Evolutionary conservation across 345 rosid species (phyloP).

Genomic region (Eucalyptus pumila): DNA sequence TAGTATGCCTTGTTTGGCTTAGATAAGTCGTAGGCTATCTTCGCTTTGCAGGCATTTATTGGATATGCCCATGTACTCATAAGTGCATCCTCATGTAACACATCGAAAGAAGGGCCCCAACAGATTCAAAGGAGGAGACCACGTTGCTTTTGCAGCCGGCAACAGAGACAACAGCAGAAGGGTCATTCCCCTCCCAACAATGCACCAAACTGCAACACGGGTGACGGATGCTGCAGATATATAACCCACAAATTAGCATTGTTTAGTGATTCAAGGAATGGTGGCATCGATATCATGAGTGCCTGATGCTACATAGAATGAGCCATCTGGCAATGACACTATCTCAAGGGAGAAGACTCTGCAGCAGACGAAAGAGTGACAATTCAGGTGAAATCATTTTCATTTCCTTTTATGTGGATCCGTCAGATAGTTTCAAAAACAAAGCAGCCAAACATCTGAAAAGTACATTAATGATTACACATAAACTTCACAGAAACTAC

Average conservation of each 20-base stretch:
- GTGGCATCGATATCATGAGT: not conserved
- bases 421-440: not conserved
- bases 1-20: not conserved
- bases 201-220: not conserved
- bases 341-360: not conserved
- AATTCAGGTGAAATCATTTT: not conserved
- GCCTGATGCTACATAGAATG: not conserved
- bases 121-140: not conserved
- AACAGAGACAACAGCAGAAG: not conserved
- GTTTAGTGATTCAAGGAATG: not conserved
- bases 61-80: not conserved
- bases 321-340: not conserved
- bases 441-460: not conserved
- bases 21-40: not conserved
- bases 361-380: not conserved
- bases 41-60: not conserved
- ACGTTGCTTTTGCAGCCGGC: not conserved
- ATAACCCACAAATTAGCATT: not conserved
- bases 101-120: not conserved
- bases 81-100: not conserved
- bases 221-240: not conserved
- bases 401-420: not conserved
- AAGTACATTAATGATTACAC: not conserved
- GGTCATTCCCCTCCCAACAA: not conserved
- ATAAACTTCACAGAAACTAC: not conserved